Percentiles rank a stretch among this genome's conserved stretches.
phyloP scores from a whole-genome alignment of 2,329 filamentous ascomycete species.

The Neocucurbitaria cava region DNA sequence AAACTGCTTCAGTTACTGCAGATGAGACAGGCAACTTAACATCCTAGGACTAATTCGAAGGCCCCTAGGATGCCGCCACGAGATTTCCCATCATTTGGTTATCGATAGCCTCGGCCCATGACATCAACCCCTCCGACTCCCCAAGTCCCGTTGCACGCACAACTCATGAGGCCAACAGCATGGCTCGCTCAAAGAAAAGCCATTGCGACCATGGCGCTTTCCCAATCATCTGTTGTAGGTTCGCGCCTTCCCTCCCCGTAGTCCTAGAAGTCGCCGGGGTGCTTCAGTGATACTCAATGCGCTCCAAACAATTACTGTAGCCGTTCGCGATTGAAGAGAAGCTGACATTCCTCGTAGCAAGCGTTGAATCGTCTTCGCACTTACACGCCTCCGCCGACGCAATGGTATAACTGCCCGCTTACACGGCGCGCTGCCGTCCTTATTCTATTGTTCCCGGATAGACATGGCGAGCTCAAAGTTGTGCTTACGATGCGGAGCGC shows the following conservation, averaged over 20 bases:
- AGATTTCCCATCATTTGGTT: constrained; percentile 10
- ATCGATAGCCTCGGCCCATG: constrained; percentile 34
- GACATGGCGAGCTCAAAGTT: constrained; percentile 75
- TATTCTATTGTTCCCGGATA: constrained; percentile 86
- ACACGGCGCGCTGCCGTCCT: constrained; percentile 83
- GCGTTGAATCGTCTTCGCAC: constrained; percentile 64
- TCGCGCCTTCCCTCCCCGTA: not conserved
- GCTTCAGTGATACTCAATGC: not conserved
- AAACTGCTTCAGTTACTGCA: not conserved
- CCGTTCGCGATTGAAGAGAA: not conserved
- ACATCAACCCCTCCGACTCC: constrained; percentile 29
- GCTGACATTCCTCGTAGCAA: constrained; percentile 35
- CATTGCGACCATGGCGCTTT: constrained; percentile 39
- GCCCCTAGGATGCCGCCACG: constrained; percentile 1
- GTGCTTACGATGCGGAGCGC: constrained; percentile 68
- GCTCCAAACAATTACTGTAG: not conserved
- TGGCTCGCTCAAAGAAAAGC: constrained; percentile 40
- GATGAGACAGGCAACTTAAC: not conserved
- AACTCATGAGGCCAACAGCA: constrained; percentile 33
- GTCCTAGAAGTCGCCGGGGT: not conserved
- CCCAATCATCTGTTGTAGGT: constrained; percentile 39
- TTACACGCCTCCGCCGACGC: constrained; percentile 64
- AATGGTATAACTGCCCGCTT: constrained; percentile 63
- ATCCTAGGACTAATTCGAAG: not conserved
- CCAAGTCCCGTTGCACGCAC: constrained; percentile 11